Percentiles rank a stretch among this genome's conserved stretches.
phyloP scores from a whole-genome alignment of 176 grass and related monocot genomes.

The Cenchrus purpureus region DNA sequence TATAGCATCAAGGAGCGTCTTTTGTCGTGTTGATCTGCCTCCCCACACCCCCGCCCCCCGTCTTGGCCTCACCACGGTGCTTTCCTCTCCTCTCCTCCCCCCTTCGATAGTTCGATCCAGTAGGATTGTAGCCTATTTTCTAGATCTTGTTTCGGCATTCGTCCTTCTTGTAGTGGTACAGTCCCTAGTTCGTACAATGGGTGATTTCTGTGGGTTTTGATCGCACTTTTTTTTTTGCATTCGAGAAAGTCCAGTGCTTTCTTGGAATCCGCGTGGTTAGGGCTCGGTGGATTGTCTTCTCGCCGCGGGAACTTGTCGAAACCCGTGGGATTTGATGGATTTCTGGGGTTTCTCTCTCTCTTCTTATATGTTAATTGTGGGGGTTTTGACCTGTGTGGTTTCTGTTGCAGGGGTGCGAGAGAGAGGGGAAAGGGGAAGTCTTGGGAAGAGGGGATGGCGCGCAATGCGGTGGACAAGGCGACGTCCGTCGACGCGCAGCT shows the following conservation, averaged over 20 bases:
- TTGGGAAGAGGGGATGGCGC: constrained; percentile 41
- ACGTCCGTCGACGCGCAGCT: constrained; percentile 83
- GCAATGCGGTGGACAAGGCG: constrained; percentile 65
- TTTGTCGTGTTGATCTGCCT: constrained; percentile 19
- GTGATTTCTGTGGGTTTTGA: constrained; percentile 18
- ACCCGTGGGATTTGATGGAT: constrained; percentile 5
- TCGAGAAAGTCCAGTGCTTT: background rate
- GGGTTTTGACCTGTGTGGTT: constrained; percentile 36
- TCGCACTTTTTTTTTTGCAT: constrained; percentile 3
- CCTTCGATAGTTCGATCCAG: background rate
- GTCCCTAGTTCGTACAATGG: constrained; percentile 9
- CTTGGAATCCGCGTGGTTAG: constrained; percentile 27
- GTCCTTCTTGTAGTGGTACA: background rate
- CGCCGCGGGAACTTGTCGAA: background rate
- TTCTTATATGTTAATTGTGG: background rate
- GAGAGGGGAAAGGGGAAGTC: background rate
- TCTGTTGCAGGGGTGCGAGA: constrained; percentile 41
- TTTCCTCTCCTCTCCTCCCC: background rate
- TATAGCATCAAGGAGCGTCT: constrained; percentile 7
- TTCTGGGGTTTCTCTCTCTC: background rate
- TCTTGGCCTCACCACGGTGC: background rate
- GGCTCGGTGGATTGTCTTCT: constrained; percentile 5
- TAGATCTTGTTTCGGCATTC: constrained; percentile 24
- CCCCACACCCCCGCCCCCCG: background rate
- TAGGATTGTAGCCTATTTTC: background rate